Evolutionary conservation across 805 yeast genomes (phyloP), one percentile per base, ranked within the genome.

Genomic region (Ogataea nitratoaversa): DNA sequence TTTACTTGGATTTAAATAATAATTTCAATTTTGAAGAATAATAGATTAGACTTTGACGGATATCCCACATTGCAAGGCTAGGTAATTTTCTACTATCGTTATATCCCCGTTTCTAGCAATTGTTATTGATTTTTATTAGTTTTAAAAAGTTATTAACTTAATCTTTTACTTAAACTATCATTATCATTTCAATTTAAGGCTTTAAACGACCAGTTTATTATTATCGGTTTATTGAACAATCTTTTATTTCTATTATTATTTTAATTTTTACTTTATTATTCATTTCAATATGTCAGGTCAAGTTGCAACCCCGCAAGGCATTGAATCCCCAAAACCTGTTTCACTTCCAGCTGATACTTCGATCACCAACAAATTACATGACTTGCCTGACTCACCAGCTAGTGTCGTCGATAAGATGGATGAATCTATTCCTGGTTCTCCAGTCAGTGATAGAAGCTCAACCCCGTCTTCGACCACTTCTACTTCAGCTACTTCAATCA

Each of bases 401-500:
- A 30, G 32, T 28, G 32, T 16, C n/a, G 8, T 17, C 4, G 30
- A 31, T 35, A 47, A 40, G 28, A 17, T 25, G n/a, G 48, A 45
- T 30, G 41, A 47, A 19, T 42, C 51, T 23, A 42, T 44, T 35
- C 59, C 60, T 9, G 54, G 52, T 16, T 62, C 66, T 9, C 67
- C 68, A 3, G 41, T 47, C 24, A 56, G 56, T 41, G 63, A 56
- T 25, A 56, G 63, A 49, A 57, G 60, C 43, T 70, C 69, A 19
- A 59, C 73, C 33, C 69, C 76, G 16, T 60, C 72, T 11, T 71
- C 75, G 16, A 66, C 72, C 29, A 48, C 58, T 9, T 56, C 65
- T 0, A 51, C 63, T 3, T 52, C 59, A 13, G 54, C 61, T 14
- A 55, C 58, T n/a, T 53, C 65, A 2, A 52, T 57, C 12, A 43